These are phyloP conservation scores for Tylopilus balloui DNA, from an alignment of 768 basidiomycete genomes.

Conservation along the genomic window DNA sequence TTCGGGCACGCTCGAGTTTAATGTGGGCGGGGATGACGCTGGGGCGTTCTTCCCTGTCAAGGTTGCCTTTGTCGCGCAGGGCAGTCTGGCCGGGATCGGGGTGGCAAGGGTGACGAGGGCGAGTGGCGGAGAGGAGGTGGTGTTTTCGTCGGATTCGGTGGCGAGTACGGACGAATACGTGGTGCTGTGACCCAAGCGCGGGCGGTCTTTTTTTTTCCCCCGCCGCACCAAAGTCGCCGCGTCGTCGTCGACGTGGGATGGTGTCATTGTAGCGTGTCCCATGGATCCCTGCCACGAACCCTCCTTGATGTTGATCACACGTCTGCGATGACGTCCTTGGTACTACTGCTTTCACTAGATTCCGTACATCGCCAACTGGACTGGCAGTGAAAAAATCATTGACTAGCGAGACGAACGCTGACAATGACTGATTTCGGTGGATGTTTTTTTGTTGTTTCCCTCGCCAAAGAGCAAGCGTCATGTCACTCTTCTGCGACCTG, in stretches of 20 bases:
- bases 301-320: neutral
- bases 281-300: neutral
- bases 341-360: neutral
- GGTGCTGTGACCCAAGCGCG: constrained; percentile 44
- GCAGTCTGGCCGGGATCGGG: constrained; percentile 74
- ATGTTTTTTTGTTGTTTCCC: too few species aligned
- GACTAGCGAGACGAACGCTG: too few species aligned
- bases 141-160: constrained; percentile 54
- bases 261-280: too few species aligned
- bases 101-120: constrained; percentile 57
- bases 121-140: constrained; percentile 44
- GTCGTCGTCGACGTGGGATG: neutral
- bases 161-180: constrained; percentile 53
- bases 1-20: constrained; percentile 89
- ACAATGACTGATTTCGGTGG: too few species aligned
- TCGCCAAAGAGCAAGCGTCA: too few species aligned
- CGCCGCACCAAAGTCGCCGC: too few species aligned
- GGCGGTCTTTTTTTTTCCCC: too few species aligned
- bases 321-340: neutral
- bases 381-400: too few species aligned
- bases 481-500: too few species aligned
- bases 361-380: too few species aligned
- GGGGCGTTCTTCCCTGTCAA: constrained; percentile 90
- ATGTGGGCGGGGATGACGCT: constrained; percentile 75
- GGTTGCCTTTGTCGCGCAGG: constrained; percentile 75